Evolutionary conservation across 805 yeast genomes (phyloP), one percentile per base, ranked within the genome.

Genomic region (Tetrapisispora arboricola): DNA sequence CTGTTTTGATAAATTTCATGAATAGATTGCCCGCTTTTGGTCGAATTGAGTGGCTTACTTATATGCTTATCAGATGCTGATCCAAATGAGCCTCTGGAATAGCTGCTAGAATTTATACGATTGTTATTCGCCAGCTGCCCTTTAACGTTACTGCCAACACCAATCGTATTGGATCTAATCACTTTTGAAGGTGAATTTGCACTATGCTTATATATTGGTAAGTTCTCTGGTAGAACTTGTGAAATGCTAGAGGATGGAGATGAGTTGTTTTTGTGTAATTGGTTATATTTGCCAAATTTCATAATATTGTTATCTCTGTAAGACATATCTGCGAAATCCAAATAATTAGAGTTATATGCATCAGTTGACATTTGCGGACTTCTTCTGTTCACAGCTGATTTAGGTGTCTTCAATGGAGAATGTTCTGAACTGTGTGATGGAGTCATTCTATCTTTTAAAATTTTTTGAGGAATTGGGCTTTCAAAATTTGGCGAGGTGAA

Each of bases 101-200:
- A 25, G 11, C 29, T 22, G 17, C 29, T 34, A 6, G 37, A 34
- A 11, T 24, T 34, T 25, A 25, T 25, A 11, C 37, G 22, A 24
- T 16, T 15, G 12, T 10, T 34, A 24, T n/a, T 34, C 22, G 16
- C 25, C 10, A 34, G 3, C 19, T 34, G 37, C 16, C 29, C 37
- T 16, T 24, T 34, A 16, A 34, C 13, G 17, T 34, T 34, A 10
- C 22, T 24, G 10, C 30, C 8, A 12, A 22, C 27, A 4, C 37
- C 37, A n/a, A 34, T 34, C 6, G 37, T 34, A 24, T 34, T 34
- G 6, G 37, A 34, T 24, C 37, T 34, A 16, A 24, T 3, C 3
- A 34, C 27, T 24, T 25, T 34, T 2, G 37, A 34, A 22, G 37
- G 37, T 10, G 37, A 34, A 25, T 25, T 25, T 34, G 21, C 18